Evolutionary conservation across 116 monocot genomes (phyloP), one percentile per base, ranked within the genome.

Genomic region (Iris pallida): DNA sequence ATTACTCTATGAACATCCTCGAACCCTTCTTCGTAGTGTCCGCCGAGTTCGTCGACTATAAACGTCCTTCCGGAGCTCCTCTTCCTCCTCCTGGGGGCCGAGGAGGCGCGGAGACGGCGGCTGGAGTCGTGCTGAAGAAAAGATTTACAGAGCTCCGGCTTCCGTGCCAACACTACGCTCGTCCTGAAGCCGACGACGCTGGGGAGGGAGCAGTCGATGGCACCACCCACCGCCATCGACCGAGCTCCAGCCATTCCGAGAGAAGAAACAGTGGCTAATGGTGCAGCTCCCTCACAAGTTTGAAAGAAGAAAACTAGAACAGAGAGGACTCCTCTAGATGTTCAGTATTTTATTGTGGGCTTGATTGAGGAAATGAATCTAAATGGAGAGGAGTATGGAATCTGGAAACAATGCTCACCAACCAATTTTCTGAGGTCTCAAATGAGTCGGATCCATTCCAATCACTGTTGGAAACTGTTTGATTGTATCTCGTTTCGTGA

Each of bases 21-120:
- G 63, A 86, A 93, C 6, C 84, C 73, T 44, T 93, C 93, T 20
- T 93, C 93, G 56, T 93, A 93, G 6, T 86, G 81, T 6, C 89
- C 93, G 9, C 69, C 93, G 19, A 93, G 69, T 47, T 92, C 82
- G 48, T 68, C 70, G 52, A 78, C 83, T 18, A 69, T 47, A 40
- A 93, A 59, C 19, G 71, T 53, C 44, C 62, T 65, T 64, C 59
- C 66, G 55, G 69, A 52, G 46, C 15, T 16, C 72, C 53, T 64
- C 65, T 66, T 68, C 76, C 70, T 67, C 52, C 67, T 12, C 5
- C 68, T 54, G 16, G 52, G 9, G 15, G 44, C 45, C 6, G 55
- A 51, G 4, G 49, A 51, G 49, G 13, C 13, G 4, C 49, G 43
- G 58, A 43, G 77, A 9, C 71, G 61, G 19, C 75, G 45, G 14